Base-by-base conservation (phyloP, 75 land plant species). In the Pinus albicaulis region DNA sequence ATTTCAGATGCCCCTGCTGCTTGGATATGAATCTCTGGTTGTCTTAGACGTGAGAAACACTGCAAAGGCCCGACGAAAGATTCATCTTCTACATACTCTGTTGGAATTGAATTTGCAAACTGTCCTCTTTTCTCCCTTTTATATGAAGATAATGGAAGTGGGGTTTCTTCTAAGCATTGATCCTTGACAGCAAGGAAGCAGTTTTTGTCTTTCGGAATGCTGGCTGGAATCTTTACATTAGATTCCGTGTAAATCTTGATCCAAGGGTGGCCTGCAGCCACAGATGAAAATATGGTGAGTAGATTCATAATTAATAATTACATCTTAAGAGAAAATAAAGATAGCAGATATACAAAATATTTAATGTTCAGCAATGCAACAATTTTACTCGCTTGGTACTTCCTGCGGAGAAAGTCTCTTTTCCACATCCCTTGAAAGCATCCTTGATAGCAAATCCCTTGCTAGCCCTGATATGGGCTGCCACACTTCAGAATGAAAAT, bases 251-350 rank as follows among this genome's bases (percentile, higher is more conserved):
- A 78, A 63, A 86, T 88, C 56, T 86, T 31, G 25, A 91, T 86
- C 93, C 93, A 91, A 24, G 93, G 90, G 70, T 91, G 93, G 11
- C 85, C 93, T 91, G 83, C 41, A 55, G 3, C 34, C 79, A 26
- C 28, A 55, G 14, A 57, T 36, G 17, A 26, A 56, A 70, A 53
- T 44, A 7, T 44, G 52, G 7, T 44, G 1, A 44, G 7, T 6
- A 44, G 52, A 44, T 44, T 44, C 52, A 44, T 44, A 44, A 7
- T 7, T 0, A 4, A 41, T 41, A 41, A 3, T 44, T 44, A 7
- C 52, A 26, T 53, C 57, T 20, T 53, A 26, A n/a, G 15, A 44
- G 22, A 48, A 6, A 24, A 24, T 22, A 8, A 53, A 72, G 57
- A 48, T 23, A n/a, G 22, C 34, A 72, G 3, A 48, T 5, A 6